Base-by-base conservation (phyloP, 2,329 filamentous ascomycete species). In the Cladosporium sp. region DNA sequence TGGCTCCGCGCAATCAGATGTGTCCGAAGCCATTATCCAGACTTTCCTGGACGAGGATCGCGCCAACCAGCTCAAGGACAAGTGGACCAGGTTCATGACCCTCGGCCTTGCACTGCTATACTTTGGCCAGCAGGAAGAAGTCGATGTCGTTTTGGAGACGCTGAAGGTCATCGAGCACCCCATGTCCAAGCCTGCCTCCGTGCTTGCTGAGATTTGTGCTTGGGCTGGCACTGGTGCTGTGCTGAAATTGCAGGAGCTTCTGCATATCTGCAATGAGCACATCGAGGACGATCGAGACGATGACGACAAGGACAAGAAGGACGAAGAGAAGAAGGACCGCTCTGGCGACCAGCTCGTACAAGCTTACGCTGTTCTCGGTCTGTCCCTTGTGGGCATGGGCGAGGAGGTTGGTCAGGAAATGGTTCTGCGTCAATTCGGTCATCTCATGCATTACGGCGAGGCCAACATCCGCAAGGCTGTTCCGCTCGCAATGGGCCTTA, bases 381-480 rank as follows among this genome's bases (percentile, higher is more conserved):
- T 98, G 54, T 92, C 89, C 10, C 77, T 98, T 51, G 93, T 98
- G 54, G 86, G 92, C 13, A 98, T 98, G 93, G 93, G 93, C 56
- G 93, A 98, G 70, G 95, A 98, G 55, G 85, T 98, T 53, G 95
- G 95, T 4, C 93, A 98, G 70, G 93, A 98, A 68, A 98, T 98
- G 93, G 91, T 97, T 9, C 80, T 98, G 38, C 86, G 93, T 54
- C 93, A 96, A 67, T 97, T 98, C 64, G 93, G 91, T 46, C 93
- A 98, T 70, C 79, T 98, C 56, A 98, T 98, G 93, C 93, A 98
- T 74, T 98, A 98, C 66, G 93, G 95, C 58, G 92, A 96, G 70
- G 81, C 91, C 67, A 97, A 98, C 69, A 98, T 98, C 63, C 87
- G 93, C 57, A 93, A 93, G 67, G 92, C 91, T 16, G 93, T 98